Evolutionary conservation across 1,284 basidiomycete genomes (phyloP), one percentile per base, ranked within the genome.

Genomic region (Lentinula novae-zelandiae): DNA sequence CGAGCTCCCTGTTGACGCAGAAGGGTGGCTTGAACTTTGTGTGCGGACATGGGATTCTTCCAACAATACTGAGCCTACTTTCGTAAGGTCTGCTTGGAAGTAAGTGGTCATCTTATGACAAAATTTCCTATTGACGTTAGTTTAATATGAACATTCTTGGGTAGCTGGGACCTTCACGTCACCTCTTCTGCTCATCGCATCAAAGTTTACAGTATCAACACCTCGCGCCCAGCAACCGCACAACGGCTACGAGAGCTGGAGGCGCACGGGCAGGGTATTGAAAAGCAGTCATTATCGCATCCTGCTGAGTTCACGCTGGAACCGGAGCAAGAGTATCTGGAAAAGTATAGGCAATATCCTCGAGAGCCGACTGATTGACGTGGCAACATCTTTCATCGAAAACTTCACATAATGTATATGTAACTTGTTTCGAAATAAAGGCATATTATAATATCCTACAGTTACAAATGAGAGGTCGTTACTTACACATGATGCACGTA

Each of bases 1-100:
- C 57, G 74, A 78, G 12, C 64, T 84, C 0, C 82, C 82, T 1
- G 78, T 83, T 52, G 80, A 82, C 51, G 81, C 82, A 2, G 81
- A 85, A 65, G 82, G 82, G 5, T 84, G 82, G 82, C 74, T 83
- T 40, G 82, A 83, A 63, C 80, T 84, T 70, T 82, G 80, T 63
- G 82, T 81, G n/a, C 78, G 82, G 48, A 78, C 79, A 0, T 84
- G 83, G 83, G 82, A 84, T 66, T 81, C 81, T 15, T 80, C 80
- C 7, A 82, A 81, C 70, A 84, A 85, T 66, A 84, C 82, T 3
- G 79, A 84, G 65, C 83, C 82, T 20, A 83, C 82, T 1, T 82
- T 77, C 62, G 79, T 84, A 8, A 78, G 80, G 38, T 83, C 80
- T 15, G 78, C 80, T 4, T 82, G 80, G 81, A 83, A 82, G 82